Conservation (phyloP, 208 protist genomes). For the Wallacemonas collosoma region DNA sequence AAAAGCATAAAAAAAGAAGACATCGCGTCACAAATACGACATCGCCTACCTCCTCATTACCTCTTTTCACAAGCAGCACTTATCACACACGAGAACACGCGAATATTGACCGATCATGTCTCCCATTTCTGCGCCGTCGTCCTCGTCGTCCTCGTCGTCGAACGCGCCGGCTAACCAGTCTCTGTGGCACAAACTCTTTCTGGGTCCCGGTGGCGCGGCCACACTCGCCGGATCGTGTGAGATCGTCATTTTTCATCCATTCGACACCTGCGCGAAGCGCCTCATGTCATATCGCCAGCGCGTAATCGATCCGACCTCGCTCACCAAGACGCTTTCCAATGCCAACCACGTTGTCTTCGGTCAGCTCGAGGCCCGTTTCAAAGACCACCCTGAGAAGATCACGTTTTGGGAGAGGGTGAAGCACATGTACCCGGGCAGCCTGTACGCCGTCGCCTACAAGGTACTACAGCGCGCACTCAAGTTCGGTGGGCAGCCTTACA, state of each 20-base stretch:
- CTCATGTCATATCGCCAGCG: slow-evolving; percentile 72
- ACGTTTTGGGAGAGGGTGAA: slow-evolving; percentile 39
- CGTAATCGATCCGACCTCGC: slow-evolving; percentile 41
- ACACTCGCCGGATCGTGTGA: slow-evolving; percentile 71
- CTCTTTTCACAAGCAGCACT: background rate
- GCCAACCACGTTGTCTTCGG: slow-evolving; percentile 52
- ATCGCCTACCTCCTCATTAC: background rate
- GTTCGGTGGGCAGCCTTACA: slow-evolving; percentile 80
- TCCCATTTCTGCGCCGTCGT: background rate
- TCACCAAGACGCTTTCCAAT: slow-evolving; percentile 29
- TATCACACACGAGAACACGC: too few relatives aligned
- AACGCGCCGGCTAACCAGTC: background rate
- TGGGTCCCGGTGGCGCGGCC: slow-evolving; percentile 58
- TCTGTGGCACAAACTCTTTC: slow-evolving; percentile 29
- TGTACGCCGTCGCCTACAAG: slow-evolving; percentile 78
- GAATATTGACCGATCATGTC: background rate
- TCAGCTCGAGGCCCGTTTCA: slow-evolving; percentile 34
- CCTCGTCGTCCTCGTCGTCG: slow-evolving; percentile 4
- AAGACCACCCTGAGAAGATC: slow-evolving; percentile 19
- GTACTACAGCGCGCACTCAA: slow-evolving; percentile 77
- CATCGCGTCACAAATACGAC: too few relatives aligned
- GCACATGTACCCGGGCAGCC: slow-evolving; percentile 76
- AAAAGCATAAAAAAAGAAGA: too few relatives aligned
- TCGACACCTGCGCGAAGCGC: slow-evolving; percentile 87
- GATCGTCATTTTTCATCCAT: slow-evolving; percentile 85